These are phyloP conservation scores for Brassica balearica DNA, from an alignment of 441 rosid species.

Conservation along the genomic window DNA sequence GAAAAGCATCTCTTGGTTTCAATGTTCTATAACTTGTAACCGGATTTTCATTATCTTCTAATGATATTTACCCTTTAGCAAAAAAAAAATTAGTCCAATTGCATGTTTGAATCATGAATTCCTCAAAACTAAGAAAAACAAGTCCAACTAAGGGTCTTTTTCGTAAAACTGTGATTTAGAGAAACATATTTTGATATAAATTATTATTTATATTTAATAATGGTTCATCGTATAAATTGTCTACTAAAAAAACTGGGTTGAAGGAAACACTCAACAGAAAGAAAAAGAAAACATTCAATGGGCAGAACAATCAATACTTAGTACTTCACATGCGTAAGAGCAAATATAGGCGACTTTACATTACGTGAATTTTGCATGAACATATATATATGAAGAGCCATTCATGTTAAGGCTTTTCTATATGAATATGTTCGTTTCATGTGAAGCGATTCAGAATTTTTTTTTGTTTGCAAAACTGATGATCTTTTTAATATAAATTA, in stretches of 20 bases:
- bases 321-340: slow-evolving; percentile 1
- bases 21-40: too few relatives aligned
- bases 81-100: not conserved
- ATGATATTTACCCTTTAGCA: too few relatives aligned
- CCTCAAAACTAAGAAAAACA: not conserved
- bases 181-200: not conserved
- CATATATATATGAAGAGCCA: not conserved
- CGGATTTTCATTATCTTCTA: too few relatives aligned
- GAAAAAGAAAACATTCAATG: too few relatives aligned
- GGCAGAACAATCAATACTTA: not conserved
- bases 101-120: not conserved
- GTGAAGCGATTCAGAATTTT: not conserved
- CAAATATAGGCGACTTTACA: slow-evolving; percentile 10
- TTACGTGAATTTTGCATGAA: not conserved
- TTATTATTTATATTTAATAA: not conserved
- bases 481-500: not conserved
- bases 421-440: slow-evolving; percentile 8
- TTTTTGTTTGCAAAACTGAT: not conserved
- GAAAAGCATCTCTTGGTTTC: too few relatives aligned
- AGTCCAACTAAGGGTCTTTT: not conserved
- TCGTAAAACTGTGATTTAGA: not conserved
- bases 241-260: not conserved
- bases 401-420: not conserved
- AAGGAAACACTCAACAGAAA: not conserved
- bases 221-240: not conserved